These are phyloP conservation scores for Knufia fluminis DNA, from an alignment of 2,329 filamentous ascomycete genomes.

Conservation along the genomic window DNA sequence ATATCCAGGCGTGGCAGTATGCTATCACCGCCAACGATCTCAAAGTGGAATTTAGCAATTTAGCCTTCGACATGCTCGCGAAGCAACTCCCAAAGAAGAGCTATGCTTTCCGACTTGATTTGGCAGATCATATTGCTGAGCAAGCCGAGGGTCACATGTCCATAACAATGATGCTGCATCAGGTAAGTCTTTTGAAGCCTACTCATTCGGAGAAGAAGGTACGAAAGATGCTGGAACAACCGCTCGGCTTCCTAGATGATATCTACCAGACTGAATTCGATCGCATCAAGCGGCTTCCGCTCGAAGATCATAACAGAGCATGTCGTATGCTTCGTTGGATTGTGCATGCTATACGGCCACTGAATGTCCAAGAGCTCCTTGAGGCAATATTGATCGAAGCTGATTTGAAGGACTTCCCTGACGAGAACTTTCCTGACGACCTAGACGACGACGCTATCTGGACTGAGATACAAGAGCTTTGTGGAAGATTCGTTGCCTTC, in stretches of 20 bases:
- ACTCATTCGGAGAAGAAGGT: constrained; percentile 1
- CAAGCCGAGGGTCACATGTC: constrained; percentile 4
- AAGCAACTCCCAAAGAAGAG: neutral
- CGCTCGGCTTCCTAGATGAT: neutral
- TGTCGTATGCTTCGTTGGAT: constrained; percentile 5
- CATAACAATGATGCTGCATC: neutral
- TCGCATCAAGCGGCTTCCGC: neutral
- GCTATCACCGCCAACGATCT: neutral
- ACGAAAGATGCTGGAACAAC: neutral
- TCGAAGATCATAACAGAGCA: neutral
- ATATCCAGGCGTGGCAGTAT: neutral
- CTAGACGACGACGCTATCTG: neutral
- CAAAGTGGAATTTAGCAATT: neutral
- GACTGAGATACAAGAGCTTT: neutral
- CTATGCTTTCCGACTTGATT: neutral
- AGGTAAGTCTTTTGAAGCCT: neutral
- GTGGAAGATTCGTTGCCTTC: constrained; percentile 4
- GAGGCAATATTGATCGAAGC: constrained; percentile 2
- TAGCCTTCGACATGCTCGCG: neutral
- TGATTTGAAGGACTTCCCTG: neutral
- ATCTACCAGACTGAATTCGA: neutral
- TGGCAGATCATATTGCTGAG: neutral
- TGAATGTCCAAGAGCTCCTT: constrained; percentile 1
- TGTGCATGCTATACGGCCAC: constrained; percentile 4
- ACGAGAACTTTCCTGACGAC: neutral